Conservation (phyloP, 768 basidiomycete genomes). For the Mycena galericulata region DNA sequence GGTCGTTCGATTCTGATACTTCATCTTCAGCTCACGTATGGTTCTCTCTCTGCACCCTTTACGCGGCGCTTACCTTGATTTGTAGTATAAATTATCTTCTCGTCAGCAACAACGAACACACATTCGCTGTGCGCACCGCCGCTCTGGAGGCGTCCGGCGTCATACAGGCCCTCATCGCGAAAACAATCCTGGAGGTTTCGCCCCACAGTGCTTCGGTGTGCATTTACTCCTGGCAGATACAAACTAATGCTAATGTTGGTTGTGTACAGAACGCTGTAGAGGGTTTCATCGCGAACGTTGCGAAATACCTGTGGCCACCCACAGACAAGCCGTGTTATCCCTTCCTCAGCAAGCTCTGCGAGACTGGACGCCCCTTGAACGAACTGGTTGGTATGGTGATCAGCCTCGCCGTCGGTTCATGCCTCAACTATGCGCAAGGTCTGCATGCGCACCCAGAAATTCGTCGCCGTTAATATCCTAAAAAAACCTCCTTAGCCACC, state of each 20-base stretch:
- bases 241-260: background rate
- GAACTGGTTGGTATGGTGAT: conserved; percentile 58
- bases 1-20: background rate
- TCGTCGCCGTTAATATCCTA: background rate
- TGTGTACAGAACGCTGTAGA: conserved; percentile 46
- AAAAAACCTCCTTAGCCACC: conserved; percentile 43
- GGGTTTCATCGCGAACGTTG: conserved; percentile 40
- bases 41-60: too few relatives aligned
- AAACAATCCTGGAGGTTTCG: conserved; percentile 33
- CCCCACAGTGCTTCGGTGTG: conserved; percentile 44
- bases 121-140: conserved; percentile 24
- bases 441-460: background rate
- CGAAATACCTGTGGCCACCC: conserved; percentile 44
- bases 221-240: background rate
- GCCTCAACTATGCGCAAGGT: conserved; percentile 61
- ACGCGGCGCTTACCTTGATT: background rate
- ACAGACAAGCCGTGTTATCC: conserved; percentile 50
- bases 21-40: conserved; percentile 14
- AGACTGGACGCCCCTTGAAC: conserved; percentile 51
- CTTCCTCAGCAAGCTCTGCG: conserved; percentile 53
- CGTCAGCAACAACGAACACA: conserved; percentile 38
- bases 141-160: conserved; percentile 33
- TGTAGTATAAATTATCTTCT: conserved; percentile 34
- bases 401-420: conserved; percentile 60
- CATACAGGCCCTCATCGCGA: conserved; percentile 34